A percentile compares a stretch with the other conserved stretches of the same genome.
Conservation (phyloP, 768 basidiomycete genomes). For the Mycena chlorophos region DNA sequence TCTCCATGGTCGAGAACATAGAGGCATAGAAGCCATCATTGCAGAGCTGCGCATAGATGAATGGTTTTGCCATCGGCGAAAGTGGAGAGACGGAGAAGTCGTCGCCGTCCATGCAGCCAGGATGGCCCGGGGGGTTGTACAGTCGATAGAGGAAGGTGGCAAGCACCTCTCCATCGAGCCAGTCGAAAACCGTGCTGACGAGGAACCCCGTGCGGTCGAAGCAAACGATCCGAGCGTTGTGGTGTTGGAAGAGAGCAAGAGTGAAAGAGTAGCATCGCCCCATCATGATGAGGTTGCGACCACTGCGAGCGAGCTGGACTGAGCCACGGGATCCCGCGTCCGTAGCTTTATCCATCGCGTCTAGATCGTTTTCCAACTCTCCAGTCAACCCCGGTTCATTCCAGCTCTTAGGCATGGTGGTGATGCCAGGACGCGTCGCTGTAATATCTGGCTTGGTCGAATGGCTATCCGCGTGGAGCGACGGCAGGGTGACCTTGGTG, state of each 20-base stretch:
- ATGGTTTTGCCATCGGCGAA: neutral
- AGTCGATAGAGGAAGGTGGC: conserved; percentile 9
- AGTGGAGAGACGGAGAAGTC: conserved; percentile 4
- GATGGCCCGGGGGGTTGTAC: neutral
- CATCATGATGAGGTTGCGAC: conserved; percentile 6
- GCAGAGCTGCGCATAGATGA: neutral
- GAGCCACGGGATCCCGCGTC: neutral
- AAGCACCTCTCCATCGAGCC: neutral
- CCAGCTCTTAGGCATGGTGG: neutral
- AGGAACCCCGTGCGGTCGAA: conserved; percentile 12
- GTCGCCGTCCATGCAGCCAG: neutral
- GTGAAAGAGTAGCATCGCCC: conserved; percentile 4
- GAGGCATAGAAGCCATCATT: neutral
- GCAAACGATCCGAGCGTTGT: conserved; percentile 2
- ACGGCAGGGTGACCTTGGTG: neutral
- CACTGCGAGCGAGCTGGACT: conserved; percentile 4
- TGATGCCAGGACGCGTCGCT: neutral
- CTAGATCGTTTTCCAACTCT: conserved; percentile 3
- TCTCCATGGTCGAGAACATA: neutral
- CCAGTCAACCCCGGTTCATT: neutral
- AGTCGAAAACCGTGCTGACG: conserved; percentile 4
- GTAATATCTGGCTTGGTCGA: conserved; percentile 6
- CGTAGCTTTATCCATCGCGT: neutral
- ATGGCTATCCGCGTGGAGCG: neutral
- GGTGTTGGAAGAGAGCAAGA: neutral